Base-by-base conservation (phyloP, 495 filamentous ascomycete species). In the Terfezia boudieri region DNA sequence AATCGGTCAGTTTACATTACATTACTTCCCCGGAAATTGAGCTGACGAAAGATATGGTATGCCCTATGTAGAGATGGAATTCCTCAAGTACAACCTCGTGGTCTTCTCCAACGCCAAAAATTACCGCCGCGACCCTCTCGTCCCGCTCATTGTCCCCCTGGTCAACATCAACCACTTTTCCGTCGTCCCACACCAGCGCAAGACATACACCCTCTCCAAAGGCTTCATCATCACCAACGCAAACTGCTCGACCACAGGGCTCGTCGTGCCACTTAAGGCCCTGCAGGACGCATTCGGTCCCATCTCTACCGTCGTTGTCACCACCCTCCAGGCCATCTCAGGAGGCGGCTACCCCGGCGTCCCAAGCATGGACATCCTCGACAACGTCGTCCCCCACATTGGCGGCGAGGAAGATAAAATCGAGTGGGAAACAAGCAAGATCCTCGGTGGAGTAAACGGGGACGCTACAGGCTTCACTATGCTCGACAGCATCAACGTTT, bases 91-190 rank as follows among this genome's bases (percentile, higher is more conserved):
- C 20, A 77, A 86, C 64, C 74, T 87, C 32, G 76, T 78, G 58
- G 82, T 89, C 59, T 90, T 92, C 70, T 88, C 83, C 54, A 92
- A 89, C 62, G 83, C 85, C 7, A 90, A 90, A 72, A 89, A 89
- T 74, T 81, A 86, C 71, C 81, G 85, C 61, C 79, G 80, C 63
- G 77, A 87, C 66, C 83, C 83, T 16, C 71, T 82, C 37, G 82
- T 86, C n/a, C 85, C 86, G 4, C 75, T 92, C 58, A 78, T 92
- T 53, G 83, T 92, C 36, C 85, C 85, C 2, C 87, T 82, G 16
- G 83, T 89, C 57, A 90, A 89, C 69, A 75, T 84, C 11, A 66
- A 73, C n/a, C 84, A 90, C 66, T 70, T 90, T 60, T 73, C 78
- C 64, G 68, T 87, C 54, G 85, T 90, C 61, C 81, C 80, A 12